A percentile compares a stretch with the other conserved stretches of the same genome.
Conservation (phyloP, 371 early-diverging fungal species). For the Actinomortierella ambigua region DNA sequence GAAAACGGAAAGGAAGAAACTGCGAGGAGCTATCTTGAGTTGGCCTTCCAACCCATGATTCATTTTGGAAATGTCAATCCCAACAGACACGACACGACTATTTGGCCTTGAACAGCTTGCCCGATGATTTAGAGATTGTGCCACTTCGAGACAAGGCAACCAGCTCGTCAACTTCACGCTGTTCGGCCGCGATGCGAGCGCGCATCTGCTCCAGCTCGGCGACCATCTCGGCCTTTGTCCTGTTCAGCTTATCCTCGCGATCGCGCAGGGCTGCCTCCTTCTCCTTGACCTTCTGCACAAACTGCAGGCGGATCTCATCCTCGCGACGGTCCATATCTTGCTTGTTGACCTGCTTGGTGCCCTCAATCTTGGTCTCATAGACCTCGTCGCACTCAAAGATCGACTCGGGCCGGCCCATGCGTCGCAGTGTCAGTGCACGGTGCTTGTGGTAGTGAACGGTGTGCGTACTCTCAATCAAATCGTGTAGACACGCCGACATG, state of each 20-base stretch:
- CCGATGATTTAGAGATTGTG: constrained; percentile 28
- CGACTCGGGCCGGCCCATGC: constrained; percentile 73
- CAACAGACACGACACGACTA: constrained; percentile 1
- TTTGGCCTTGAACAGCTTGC: constrained; percentile 39
- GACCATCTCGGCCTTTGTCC: constrained; percentile 54
- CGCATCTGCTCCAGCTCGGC: constrained; percentile 63
- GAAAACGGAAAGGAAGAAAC: no score
- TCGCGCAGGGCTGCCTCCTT: constrained; percentile 71
- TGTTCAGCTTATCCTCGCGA: constrained; percentile 66
- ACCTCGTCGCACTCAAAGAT: constrained; percentile 78
- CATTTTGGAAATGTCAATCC: no score
- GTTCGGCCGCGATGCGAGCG: constrained; percentile 49
- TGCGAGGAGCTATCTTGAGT: no score
- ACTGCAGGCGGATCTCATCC: constrained; percentile 75
- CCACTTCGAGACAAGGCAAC: constrained; percentile 16
- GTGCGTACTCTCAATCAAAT: constrained; percentile 83
- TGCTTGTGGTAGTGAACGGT: constrained; percentile 78
- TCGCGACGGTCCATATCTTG: constrained; percentile 79
- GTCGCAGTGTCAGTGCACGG: constrained; percentile 68
- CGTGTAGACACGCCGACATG: constrained; percentile 77
- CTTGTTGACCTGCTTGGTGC: constrained; percentile 53
- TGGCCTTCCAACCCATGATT: no score
- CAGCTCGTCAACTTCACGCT: constrained; percentile 39
- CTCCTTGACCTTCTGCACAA: constrained; percentile 75
- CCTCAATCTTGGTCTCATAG: constrained; percentile 67